Evolutionary conservation across 2,329 filamentous ascomycete genomes (phyloP).

Genomic region (Ascochyta rabiei): DNA sequence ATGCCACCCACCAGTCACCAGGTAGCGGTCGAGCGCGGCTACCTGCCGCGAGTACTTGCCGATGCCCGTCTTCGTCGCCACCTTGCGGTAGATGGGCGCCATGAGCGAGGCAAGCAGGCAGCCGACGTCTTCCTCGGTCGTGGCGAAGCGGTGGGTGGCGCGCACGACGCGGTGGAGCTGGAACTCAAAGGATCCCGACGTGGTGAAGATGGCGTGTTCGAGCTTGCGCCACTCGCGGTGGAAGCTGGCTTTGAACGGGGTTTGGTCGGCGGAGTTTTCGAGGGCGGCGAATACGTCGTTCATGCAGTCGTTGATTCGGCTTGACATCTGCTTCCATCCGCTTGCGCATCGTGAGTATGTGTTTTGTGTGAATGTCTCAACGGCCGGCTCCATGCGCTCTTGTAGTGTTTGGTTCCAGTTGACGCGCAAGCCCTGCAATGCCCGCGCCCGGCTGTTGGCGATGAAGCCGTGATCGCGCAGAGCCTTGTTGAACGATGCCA

Average conservation of each 20-base stretch:
- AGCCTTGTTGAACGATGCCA: slow-evolving; percentile 11
- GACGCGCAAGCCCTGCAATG: not conserved
- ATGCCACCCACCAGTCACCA: slow-evolving; percentile 7
- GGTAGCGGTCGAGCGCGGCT: slow-evolving; percentile 2
- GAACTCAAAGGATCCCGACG: slow-evolving; percentile 10
- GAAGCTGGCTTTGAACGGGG: slow-evolving; percentile 11
- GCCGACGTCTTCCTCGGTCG: slow-evolving; percentile 9
- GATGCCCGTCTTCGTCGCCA: not conserved
- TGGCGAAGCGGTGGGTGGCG: slow-evolving; percentile 11
- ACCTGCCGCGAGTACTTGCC: slow-evolving; percentile 12
- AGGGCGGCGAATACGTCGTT: slow-evolving; percentile 8
- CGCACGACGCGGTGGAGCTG: slow-evolving; percentile 12
- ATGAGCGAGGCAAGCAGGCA: slow-evolving; percentile 12
- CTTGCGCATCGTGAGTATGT: not conserved
- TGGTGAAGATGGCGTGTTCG: slow-evolving; percentile 11
- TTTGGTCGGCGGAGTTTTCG: slow-evolving; percentile 5
- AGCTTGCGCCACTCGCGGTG: slow-evolving; percentile 16
- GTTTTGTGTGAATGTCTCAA: not conserved
- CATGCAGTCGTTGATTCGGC: slow-evolving; percentile 7
- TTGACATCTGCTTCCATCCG: slow-evolving; percentile 11
- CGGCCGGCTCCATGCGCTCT: slow-evolving; percentile 2
- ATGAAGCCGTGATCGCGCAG: slow-evolving; percentile 10
- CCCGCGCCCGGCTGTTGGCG: slow-evolving; percentile 8
- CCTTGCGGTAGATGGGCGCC: slow-evolving; percentile 5
- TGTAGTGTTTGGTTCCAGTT: slow-evolving; percentile 14